Base-by-base conservation (phyloP, 495 filamentous ascomycete genomes). In the Lasiosphaeria miniovina region DNA sequence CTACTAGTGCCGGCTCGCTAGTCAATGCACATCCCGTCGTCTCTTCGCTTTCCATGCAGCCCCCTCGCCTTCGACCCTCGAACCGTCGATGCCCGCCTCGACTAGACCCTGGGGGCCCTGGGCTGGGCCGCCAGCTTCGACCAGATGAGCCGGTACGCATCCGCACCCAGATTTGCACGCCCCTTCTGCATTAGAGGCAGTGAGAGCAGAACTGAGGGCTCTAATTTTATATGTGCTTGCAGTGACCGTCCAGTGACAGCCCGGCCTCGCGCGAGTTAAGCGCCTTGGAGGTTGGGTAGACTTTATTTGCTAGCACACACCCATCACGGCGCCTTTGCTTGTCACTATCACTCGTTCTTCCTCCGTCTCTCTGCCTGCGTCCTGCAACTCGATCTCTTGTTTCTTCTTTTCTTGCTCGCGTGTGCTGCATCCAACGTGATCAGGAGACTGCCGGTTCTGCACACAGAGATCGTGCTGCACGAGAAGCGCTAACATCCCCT, bases 401-500 rank as follows among this genome's bases (percentile, higher is more conserved):
- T 46, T 46, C 17, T 59, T n/a, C 54, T 46, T 46, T 46, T 46
- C 43, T 52, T 48, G 36, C 36, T 24, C 24, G 24, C 24, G 52
- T 53, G n/a, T 58, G n/a, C 17, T 54, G 35, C 32, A 31, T 49
- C 24, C 49, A 54, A 46, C 43, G 43, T 46, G 43, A 46, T 34
- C 49, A 54, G 49, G 36, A 53, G 53, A 46, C 36, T 5, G 36
- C 1, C 53, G 15, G 41, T 52, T 15, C 15, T 24, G 36, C 45
- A 49, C 36, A 31, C 40, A 24, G 24, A 62, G 48, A 59, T 56
- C 50, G 56, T 59, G 52, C 69, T 63, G 68, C 71, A 74, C 57
- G 54, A 63, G 68, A 74, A 74, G 71, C 71, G 71, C 71, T 68
- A 60, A 52, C 61, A 61, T 63, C 57, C 65, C 50, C 59, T 49